A percentile compares a stretch with the other conserved stretches of the same genome.
Conservation (phyloP, 768 basidiomycete genomes). For the Hericium coralloides region DNA sequence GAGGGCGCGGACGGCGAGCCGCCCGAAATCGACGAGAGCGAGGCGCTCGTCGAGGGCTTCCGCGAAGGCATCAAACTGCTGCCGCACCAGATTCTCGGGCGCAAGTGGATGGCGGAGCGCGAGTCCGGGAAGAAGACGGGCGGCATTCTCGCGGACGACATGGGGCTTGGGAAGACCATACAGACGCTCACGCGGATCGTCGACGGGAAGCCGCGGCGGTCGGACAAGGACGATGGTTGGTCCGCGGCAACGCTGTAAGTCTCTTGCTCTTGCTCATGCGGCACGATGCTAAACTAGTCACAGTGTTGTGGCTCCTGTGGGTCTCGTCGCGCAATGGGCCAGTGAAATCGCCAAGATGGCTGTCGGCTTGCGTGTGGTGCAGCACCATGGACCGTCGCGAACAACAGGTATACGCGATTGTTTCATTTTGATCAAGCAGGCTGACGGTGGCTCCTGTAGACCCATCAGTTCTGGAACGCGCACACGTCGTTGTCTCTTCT, state of each 20-base stretch:
- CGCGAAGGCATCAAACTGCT: slow-evolving; percentile 57
- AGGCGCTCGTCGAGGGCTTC: slow-evolving; percentile 74
- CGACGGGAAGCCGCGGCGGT: slow-evolving; percentile 63
- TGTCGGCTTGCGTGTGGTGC: slow-evolving; percentile 53
- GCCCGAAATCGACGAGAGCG: slow-evolving; percentile 45
- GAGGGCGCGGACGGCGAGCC: slow-evolving; percentile 39
- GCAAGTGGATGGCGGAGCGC: slow-evolving; percentile 80
- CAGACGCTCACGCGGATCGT: slow-evolving; percentile 85
- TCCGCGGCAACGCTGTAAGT: slow-evolving; percentile 62
- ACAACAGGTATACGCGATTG: slow-evolving; percentile 42
- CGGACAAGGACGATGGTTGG: slow-evolving; percentile 67
- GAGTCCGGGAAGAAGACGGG: slow-evolving; percentile 74
- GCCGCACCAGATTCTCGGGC: slow-evolving; percentile 82
- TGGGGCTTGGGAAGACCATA: slow-evolving; percentile 88
- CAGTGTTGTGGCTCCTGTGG: slow-evolving; percentile 83
- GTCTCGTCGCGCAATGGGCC: slow-evolving; percentile 88
- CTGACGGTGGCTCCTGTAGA: slow-evolving; percentile 29
- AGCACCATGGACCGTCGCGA: slow-evolving; percentile 77
- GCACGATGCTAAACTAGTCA: no score
- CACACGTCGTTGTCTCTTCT: slow-evolving; percentile 79
- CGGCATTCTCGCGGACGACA: slow-evolving; percentile 89
- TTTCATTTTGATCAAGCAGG: not conserved
- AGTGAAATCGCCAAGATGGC: slow-evolving; percentile 73
- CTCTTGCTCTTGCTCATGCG: not conserved
- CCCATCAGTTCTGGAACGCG: slow-evolving; percentile 38